Conservation (phyloP, 1,284 basidiomycete species). For the Cutaneotrichosporon cavernicola region DNA sequence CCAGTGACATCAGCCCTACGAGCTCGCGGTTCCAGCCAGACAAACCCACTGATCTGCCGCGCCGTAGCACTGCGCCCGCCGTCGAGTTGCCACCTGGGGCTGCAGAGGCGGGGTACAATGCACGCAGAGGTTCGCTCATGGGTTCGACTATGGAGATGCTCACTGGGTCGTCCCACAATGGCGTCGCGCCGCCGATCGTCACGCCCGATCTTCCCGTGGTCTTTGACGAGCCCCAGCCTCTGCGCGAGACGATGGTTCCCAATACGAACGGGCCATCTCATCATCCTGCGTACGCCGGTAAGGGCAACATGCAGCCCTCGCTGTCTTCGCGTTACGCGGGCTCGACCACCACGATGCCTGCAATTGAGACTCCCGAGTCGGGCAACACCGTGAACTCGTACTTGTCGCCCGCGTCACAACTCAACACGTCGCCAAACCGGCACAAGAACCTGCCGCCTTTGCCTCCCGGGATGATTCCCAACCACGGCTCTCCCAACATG, state of each 20-base stretch:
- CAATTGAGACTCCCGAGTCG: conserved; percentile 22
- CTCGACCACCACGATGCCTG: conserved; percentile 20
- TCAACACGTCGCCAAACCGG: conserved; percentile 37
- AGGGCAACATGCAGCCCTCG: conserved; percentile 23
- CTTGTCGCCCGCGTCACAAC: conserved; percentile 8
- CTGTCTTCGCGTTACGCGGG: conserved; percentile 24
- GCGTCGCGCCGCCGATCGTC: conserved; percentile 6
- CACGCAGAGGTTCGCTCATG: conserved; percentile 24
- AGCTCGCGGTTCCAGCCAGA: conserved; percentile 39
- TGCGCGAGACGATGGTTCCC: conserved; percentile 5
- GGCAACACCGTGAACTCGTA: conserved; percentile 5
- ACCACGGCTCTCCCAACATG: neutral
- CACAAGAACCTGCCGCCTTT: conserved; percentile 50
- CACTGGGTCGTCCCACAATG: conserved; percentile 11
- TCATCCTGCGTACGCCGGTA: conserved; percentile 13
- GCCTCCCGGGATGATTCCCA: conserved; percentile 28
- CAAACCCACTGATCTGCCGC: conserved; percentile 4
- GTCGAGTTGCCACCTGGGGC: conserved; percentile 26
- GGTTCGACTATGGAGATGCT: conserved; percentile 41
- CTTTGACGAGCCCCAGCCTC: conserved; percentile 21
- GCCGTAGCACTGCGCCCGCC: conserved; percentile 19
- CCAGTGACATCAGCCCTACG: conserved; percentile 37
- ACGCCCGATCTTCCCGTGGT: conserved; percentile 13
- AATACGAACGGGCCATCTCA: conserved; percentile 8
- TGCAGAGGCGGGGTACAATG: conserved; percentile 13